A percentile compares a stretch with the other conserved stretches of the same genome.
Evolutionary conservation across 305 asterid genomes (phyloP).

Genomic region (Fraxinus dipetala): DNA sequence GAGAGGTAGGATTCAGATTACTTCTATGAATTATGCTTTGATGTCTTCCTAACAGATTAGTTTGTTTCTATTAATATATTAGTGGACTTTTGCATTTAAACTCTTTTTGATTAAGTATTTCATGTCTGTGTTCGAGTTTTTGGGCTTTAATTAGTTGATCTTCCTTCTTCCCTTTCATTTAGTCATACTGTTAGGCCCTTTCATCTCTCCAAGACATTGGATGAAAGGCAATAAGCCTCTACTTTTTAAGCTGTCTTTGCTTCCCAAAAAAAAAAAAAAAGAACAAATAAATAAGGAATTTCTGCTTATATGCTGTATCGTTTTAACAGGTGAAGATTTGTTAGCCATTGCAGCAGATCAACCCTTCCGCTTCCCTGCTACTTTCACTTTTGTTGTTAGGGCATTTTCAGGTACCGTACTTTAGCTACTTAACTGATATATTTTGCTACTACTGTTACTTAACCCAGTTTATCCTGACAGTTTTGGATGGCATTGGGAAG

Average conservation of each 20-base stretch:
- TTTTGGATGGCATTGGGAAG: slow-evolving; percentile 96
- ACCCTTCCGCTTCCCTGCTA: slow-evolving; percentile 98
- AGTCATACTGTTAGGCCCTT: neutral
- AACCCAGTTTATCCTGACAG: slow-evolving; percentile 36
- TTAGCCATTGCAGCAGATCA: slow-evolving; percentile 95
- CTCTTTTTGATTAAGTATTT: neutral
- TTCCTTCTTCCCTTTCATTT: neutral
- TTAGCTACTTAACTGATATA: neutral
- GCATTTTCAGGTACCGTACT: slow-evolving; percentile 68
- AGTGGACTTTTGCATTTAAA: neutral
- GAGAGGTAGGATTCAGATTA: neutral
- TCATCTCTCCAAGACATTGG: neutral
- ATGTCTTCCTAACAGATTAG: neutral
- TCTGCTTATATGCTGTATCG: neutral
- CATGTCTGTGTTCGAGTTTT: neutral
- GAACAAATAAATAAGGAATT: neutral
- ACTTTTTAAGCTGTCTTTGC: neutral
- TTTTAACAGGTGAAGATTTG: slow-evolving; percentile 81
- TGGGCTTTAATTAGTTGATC: neutral
- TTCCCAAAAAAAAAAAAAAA: neutral
- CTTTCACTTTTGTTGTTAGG: slow-evolving; percentile 95
- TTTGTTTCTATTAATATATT: neutral
- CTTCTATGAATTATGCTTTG: neutral
- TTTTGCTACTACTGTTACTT: slow-evolving; percentile 9
- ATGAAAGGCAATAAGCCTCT: neutral